Conservation (phyloP, 1,284 basidiomycete genomes). For the Leccinum variabile region DNA sequence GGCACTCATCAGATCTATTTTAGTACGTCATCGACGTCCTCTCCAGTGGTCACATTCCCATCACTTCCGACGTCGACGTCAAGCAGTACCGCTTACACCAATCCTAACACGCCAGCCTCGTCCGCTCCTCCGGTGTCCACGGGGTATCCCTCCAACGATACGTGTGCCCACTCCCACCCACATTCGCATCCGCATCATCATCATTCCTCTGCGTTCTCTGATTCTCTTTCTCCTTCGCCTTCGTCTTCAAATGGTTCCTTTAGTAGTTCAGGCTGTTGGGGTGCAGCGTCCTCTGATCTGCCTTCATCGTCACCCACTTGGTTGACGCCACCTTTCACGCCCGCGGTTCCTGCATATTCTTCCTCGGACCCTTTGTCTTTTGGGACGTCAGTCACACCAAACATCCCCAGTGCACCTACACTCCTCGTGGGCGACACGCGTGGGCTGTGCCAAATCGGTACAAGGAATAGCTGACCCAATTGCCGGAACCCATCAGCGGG, state of each 20-base stretch:
- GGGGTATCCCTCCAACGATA: slow-evolving; percentile 1
- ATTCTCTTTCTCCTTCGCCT: neutral
- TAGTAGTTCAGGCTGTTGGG: neutral
- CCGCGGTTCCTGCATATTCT: neutral
- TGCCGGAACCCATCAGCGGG: slow-evolving; percentile 8
- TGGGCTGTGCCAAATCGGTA: slow-evolving; percentile 8
- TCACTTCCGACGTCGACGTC: slow-evolving; percentile 1
- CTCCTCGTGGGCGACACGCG: slow-evolving; percentile 18
- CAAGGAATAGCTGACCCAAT: slow-evolving; percentile 4
- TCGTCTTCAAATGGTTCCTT: slow-evolving; percentile 1
- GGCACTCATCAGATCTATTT: neutral
- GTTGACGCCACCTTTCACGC: neutral
- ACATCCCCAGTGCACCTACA: neutral
- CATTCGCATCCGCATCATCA: slow-evolving; percentile 1
- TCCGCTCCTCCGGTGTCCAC: neutral
- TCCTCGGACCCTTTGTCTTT: neutral
- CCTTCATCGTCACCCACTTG: neutral
- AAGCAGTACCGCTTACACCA: neutral
- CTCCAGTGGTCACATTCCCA: slow-evolving; percentile 11
- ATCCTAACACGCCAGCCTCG: neutral
- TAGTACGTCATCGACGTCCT: neutral
- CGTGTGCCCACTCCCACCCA: slow-evolving; percentile 3
- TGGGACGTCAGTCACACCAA: neutral
- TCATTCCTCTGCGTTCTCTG: slow-evolving; percentile 1
- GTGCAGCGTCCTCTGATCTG: slow-evolving; percentile 1